phyloP scores from a whole-genome alignment of 2,329 filamentous ascomycete genomes.

The Phaeosphaeriaceae sp. region DNA sequence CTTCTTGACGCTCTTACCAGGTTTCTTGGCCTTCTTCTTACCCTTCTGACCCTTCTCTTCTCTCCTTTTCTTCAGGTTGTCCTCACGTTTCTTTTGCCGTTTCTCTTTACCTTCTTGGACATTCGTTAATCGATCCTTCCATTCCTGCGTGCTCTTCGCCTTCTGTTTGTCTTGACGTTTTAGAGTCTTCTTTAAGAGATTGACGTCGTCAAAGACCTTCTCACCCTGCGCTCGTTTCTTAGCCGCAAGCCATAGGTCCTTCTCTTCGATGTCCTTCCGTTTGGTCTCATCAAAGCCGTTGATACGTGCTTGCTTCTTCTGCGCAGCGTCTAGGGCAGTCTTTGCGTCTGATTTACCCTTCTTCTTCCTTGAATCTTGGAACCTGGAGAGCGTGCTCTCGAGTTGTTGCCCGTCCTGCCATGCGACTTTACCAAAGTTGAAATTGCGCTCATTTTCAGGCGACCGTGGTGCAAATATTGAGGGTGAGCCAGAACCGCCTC shows the following conservation, averaged over 20 bases:
- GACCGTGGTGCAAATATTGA: conserved; percentile 55
- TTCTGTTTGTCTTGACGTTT: conserved; percentile 91
- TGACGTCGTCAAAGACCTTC: conserved; percentile 84
- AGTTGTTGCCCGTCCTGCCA: conserved; percentile 86
- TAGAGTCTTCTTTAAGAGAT: conserved; percentile 83
- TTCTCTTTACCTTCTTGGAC: conserved; percentile 56
- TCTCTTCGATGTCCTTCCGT: conserved; percentile 85
- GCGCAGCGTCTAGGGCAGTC: conserved; percentile 81
- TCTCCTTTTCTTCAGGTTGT: conserved; percentile 71
- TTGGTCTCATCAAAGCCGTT: conserved; percentile 78
- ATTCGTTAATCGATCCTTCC: conserved; percentile 59
- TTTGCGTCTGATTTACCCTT: conserved; percentile 85
- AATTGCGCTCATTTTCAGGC: conserved; percentile 67
- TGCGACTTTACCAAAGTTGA: conserved; percentile 88
- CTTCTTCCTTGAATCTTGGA: conserved; percentile 72
- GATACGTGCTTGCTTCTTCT: conserved; percentile 85
- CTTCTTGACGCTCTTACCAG: conserved; percentile 58
- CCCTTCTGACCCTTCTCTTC: conserved; percentile 79
- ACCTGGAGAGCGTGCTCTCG: conserved; percentile 69
- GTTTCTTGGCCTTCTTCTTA: conserved; percentile 59
- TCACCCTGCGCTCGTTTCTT: conserved; percentile 89
- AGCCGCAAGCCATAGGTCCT: conserved; percentile 92
- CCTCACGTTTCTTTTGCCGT: conserved; percentile 58
- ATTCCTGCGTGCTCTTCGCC: conserved; percentile 90
- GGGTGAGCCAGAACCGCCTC: conserved; percentile 65